phyloP scores from a whole-genome alignment of 805 yeast species.

The Saccharomycopsis javanensis region DNA sequence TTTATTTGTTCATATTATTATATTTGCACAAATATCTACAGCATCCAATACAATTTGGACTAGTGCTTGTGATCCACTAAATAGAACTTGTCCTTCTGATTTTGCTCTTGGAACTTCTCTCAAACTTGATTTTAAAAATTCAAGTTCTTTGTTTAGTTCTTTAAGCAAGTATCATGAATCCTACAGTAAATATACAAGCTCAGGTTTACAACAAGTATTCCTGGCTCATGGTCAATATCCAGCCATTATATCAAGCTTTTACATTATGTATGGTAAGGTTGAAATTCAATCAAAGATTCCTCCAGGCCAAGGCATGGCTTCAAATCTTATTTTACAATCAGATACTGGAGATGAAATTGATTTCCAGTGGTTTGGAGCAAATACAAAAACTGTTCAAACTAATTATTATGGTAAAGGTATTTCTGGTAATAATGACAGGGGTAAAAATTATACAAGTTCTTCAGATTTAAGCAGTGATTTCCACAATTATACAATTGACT shows the following conservation, averaged over 20 bases:
- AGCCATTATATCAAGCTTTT: slow-evolving; percentile 49
- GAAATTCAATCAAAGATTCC: slow-evolving; percentile 52
- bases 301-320: slow-evolving; percentile 51
- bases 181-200: slow-evolving; percentile 37
- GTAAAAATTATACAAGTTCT: slow-evolving; percentile 38
- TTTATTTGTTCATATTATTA: neutral
- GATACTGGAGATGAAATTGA: slow-evolving; percentile 71
- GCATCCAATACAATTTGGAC: neutral
- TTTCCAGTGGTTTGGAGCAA: slow-evolving; percentile 61
- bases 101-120: slow-evolving; percentile 44
- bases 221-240: slow-evolving; percentile 52
- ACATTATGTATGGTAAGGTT: slow-evolving; percentile 63
- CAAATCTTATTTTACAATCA: slow-evolving; percentile 51
- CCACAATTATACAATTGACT: slow-evolving; percentile 58
- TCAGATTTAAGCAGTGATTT: slow-evolving; percentile 25
- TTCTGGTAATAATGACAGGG: slow-evolving; percentile 51
- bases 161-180: slow-evolving; percentile 29
- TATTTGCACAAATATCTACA: neutral
- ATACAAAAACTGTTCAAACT: slow-evolving; percentile 45
- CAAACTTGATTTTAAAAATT: slow-evolving; percentile 32
- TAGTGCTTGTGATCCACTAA: slow-evolving; percentile 28
- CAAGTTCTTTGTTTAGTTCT: slow-evolving; percentile 20
- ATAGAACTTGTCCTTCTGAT: slow-evolving; percentile 28
- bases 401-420: slow-evolving; percentile 53
- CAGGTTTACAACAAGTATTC: slow-evolving; percentile 55